These are phyloP conservation scores for Euphrasia arctica DNA, from an alignment of 305 asterid species.

Conservation along the genomic window DNA sequence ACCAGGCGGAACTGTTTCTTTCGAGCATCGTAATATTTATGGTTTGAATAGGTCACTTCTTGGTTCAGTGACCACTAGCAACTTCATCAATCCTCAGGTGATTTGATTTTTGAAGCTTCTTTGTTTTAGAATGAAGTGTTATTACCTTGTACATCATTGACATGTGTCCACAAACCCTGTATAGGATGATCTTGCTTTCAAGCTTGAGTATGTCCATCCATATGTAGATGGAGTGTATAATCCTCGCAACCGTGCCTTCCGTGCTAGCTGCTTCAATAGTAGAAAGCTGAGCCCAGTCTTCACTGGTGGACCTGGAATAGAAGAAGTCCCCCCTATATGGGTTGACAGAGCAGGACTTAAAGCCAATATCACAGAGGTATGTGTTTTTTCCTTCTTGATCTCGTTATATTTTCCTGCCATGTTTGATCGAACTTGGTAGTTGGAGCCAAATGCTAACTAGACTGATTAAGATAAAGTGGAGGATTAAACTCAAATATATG, in stretches of 20 bases:
- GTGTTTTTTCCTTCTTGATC: slow-evolving; percentile 13
- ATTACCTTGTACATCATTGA: slow-evolving; percentile 2
- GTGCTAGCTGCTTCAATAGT: slow-evolving; percentile 91
- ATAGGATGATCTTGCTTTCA: slow-evolving; percentile 98
- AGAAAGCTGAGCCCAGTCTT: slow-evolving; percentile 95
- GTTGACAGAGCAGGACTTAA: slow-evolving; percentile 94
- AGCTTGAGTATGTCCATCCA: slow-evolving; percentile 48
- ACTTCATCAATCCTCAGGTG: slow-evolving; percentile 91
- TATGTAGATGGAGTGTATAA: slow-evolving; percentile 68
- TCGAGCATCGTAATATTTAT: slow-evolving; percentile 87
- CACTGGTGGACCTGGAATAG: slow-evolving; percentile 97
- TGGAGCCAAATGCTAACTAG: slow-evolving; percentile 10
- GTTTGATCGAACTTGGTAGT: slow-evolving; percentile 5
- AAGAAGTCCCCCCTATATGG: slow-evolving; percentile 98
- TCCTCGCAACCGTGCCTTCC: slow-evolving; percentile 88
- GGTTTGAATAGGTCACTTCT: slow-evolving; percentile 94
- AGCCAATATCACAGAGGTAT: slow-evolving; percentile 92
- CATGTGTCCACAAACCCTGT: slow-evolving; percentile 23
- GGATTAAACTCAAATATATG: slow-evolving; percentile 6
- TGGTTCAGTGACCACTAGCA: slow-evolving; percentile 96
- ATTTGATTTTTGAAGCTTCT: slow-evolving; percentile 5
- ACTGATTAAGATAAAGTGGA: neutral
- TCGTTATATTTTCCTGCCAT: slow-evolving; percentile 3
- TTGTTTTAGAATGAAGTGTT: slow-evolving; percentile 14
- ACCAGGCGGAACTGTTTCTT: slow-evolving; percentile 99